Evolutionary conservation across 73 alveolate genomes (phyloP), one percentile per base, ranked within the genome.

Genomic region (Paramecium bursaria): DNA sequence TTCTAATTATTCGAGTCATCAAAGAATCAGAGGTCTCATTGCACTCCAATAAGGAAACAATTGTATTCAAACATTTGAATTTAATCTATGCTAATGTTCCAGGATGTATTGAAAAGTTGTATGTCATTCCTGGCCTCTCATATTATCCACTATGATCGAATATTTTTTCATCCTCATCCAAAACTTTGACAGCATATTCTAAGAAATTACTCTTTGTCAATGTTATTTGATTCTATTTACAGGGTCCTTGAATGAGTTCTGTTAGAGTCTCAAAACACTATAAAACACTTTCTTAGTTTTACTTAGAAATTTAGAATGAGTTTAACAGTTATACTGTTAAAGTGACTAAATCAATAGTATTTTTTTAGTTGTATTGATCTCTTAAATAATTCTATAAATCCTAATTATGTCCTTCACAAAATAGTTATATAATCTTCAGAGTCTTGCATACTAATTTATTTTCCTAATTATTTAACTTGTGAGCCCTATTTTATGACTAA

Each of bases 191-290:
- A 67, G 82, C 82, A 39, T 55, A 44, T 27, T 87, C 93, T 21
- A 85, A 14, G 23, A 87, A 86, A 46, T 73, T 87, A 13, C 91
- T 49, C 46, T 85, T 57, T 0, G 85, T 14, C 25, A 87, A 48
- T 15, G 74, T 13, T 27, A 33, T 35, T 73, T 87, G 50, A 73
- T 87, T 87, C 85, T 61, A 42, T 85, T 50, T 67, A 29, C 93
- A 87, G 7, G 93, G 93, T 9, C 93, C 93, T 85, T 87, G 52
- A 2, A 87, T 53, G 2, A 87, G 26, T 51, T 87, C 93, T 21
- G 90, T 87, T 3, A 87, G 48, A 2, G 93, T 87, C 31, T 87
- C 91, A 21, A 85, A 87, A 86, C 93, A 87, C 46, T 87, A 53
- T 3, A 74, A 31, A 46, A 87, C 85, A 46, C 82, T 73, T 50